Base-by-base conservation (phyloP, 2,329 filamentous ascomycete genomes). In the Fusarium sp. region DNA sequence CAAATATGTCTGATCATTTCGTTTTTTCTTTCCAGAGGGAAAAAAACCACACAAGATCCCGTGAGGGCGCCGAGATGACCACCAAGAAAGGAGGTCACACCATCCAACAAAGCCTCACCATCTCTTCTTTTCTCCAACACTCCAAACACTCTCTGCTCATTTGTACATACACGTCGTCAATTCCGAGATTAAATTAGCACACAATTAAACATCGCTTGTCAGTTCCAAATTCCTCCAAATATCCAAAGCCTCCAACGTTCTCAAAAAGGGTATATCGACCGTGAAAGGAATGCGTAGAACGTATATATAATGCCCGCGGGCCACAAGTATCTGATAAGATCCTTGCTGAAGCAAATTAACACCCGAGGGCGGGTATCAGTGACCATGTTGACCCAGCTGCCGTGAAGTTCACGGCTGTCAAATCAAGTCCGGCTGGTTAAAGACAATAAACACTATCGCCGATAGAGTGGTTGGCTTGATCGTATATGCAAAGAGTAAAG, bases 401-500 rank as follows among this genome's bases (percentile, higher is more conserved):
- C 22, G 36, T 35, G 38, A 59, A 60, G 2, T 33, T 33, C 6
- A 36, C 10, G 56, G 62, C 70, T 20, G 25, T 5, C 29, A 45
- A 18, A 31, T 5, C 47, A 56, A 61, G 59, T 47, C 68, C 6
- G 62, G 59, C 13, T 54, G 70, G 47, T 65, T 58, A 68, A 75
- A 79, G 74, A 79, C 74, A 81, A 80, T 81, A 80, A 80, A 81
- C 79, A 79, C 79, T 79, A 80, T 82, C 75, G 79, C 79, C 80
- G 74, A 79, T 78, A 78, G 71, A 68, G 67, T 74, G 67, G 52
- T 66, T 78, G 76, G 74, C 76, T 71, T 74, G 68, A 73, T 77
- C 72, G 77, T 71, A 78, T 79, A 75, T 77, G 72, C 72, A 79
- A 74, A 75, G 57, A 71, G 68, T 66, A 67, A 74, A 76, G 72